A percentile compares a stretch with the other conserved stretches of the same genome.
phyloP scores from a whole-genome alignment of 129 eudicot genomes.

The Ambrosia artemisiifolia region DNA sequence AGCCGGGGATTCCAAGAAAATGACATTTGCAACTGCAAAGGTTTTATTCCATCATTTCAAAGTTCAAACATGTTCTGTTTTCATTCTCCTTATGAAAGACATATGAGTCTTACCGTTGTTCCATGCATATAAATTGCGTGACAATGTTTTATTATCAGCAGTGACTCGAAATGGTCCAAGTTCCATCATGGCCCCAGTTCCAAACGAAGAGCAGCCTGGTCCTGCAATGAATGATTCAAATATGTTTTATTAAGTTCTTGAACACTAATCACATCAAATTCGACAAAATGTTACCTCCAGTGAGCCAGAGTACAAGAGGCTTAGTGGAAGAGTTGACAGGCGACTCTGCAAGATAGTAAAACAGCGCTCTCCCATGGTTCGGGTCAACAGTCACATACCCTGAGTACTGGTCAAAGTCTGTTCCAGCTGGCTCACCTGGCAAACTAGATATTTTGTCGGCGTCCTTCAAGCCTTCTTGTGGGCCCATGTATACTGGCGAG shows the following conservation, averaged over 20 bases:
- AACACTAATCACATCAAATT: background rate
- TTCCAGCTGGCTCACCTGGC: slow-evolving; percentile 8
- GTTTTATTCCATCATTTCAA: background rate
- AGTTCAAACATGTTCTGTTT: background rate
- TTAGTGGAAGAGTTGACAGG: slow-evolving; percentile 10
- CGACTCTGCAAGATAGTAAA: slow-evolving; percentile 15
- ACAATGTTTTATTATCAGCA: background rate
- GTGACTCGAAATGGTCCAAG: slow-evolving; percentile 2
- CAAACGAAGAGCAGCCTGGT: slow-evolving; percentile 7
- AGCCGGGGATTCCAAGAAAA: slow-evolving; percentile 57
- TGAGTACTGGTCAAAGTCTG: slow-evolving; percentile 11
- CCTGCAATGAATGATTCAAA: background rate
- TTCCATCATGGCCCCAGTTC: slow-evolving; percentile 8
- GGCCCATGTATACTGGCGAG: background rate
- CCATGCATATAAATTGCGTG: background rate
- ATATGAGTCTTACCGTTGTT: background rate
- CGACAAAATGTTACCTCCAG: background rate
- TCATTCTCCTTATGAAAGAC: too few relatives aligned
- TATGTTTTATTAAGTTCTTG: background rate
- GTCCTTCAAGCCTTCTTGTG: background rate
- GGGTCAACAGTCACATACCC: slow-evolving; percentile 8
- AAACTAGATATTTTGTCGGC: background rate
- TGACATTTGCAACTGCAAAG: slow-evolving; percentile 46
- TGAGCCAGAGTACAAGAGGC: slow-evolving; percentile 14
- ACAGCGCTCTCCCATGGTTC: background rate